Evolutionary conservation across 768 basidiomycete genomes (phyloP).

Genomic region (Lepiota subincarnata): DNA sequence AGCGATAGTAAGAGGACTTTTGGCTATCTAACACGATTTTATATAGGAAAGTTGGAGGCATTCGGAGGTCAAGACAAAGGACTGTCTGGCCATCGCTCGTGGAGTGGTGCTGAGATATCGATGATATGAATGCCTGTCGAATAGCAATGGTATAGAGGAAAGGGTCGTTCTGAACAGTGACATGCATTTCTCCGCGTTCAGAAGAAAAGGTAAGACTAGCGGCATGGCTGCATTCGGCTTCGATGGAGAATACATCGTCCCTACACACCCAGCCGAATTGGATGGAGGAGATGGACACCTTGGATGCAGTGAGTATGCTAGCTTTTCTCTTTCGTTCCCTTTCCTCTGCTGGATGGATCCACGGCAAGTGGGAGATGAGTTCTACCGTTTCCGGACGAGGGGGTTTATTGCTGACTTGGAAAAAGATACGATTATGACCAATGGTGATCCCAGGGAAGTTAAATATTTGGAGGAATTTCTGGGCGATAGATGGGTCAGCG

Average conservation of each 20-base stretch:
- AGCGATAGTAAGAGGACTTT: background rate
- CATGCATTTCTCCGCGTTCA: conserved; percentile 44
- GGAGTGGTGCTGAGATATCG: conserved; percentile 30
- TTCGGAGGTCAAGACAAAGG: conserved; percentile 40
- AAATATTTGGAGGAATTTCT: conserved; percentile 34
- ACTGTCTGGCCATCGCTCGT: conserved; percentile 26
- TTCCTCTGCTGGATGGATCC: conserved; percentile 33
- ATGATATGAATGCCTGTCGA: conserved; percentile 38
- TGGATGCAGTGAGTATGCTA: conserved; percentile 23
- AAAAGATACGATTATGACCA: conserved; percentile 27
- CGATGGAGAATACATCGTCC: conserved; percentile 53
- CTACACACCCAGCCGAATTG: conserved; percentile 65
- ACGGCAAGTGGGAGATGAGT: conserved; percentile 33
- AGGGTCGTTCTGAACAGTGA: conserved; percentile 24
- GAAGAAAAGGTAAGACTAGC: conserved; percentile 35
- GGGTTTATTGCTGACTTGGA: conserved; percentile 24
- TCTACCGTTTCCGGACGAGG: conserved; percentile 34
- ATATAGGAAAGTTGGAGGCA: conserved; percentile 24
- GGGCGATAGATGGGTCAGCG: background rate
- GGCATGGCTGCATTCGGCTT: conserved; percentile 21
- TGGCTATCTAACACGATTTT: background rate
- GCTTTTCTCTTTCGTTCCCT: conserved; percentile 30
- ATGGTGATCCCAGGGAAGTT: conserved; percentile 22
- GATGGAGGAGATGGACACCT: conserved; percentile 32
- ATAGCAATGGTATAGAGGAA: conserved; percentile 36